These are phyloP conservation scores for Naumovozyma dairenensis DNA, from an alignment of 805 yeast species.

Conservation along the genomic window DNA sequence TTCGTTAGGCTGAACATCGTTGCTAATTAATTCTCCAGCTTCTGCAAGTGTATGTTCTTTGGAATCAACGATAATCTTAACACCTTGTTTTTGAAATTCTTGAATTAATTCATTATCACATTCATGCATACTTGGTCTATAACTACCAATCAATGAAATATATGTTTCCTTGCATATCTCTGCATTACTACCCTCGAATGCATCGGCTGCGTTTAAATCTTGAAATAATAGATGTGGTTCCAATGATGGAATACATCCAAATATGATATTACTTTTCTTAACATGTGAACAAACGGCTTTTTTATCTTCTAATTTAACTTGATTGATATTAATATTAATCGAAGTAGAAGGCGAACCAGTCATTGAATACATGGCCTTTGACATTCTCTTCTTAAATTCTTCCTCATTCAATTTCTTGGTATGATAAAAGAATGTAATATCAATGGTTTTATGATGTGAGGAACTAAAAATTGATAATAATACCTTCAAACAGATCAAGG, in stretches of 20 bases:
- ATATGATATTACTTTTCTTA: slow-evolving; percentile 37
- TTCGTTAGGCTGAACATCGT: slow-evolving; percentile 30
- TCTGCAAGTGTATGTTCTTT: slow-evolving; percentile 44
- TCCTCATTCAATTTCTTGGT: slow-evolving; percentile 34
- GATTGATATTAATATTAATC: slow-evolving; percentile 24
- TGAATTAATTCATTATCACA: slow-evolving; percentile 38
- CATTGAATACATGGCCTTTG: too few species aligned
- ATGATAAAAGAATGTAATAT: slow-evolving; percentile 34
- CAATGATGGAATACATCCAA: slow-evolving; percentile 53
- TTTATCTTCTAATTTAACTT: slow-evolving; percentile 18
- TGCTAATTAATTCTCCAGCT: slow-evolving; percentile 55
- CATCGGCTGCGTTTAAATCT: slow-evolving; percentile 19
- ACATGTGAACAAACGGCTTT: slow-evolving; percentile 21
- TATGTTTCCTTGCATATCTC: slow-evolving; percentile 29
- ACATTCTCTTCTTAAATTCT: slow-evolving; percentile 33
- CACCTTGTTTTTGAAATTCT: slow-evolving; percentile 26
- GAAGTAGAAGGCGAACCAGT: too few species aligned
- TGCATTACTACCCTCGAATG: slow-evolving; percentile 3
- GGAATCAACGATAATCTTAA: slow-evolving; percentile 50
- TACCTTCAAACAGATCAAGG: too few species aligned
- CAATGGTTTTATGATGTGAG: slow-evolving; percentile 12
- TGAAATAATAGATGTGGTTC: slow-evolving; percentile 34
- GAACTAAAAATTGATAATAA: too few species aligned
- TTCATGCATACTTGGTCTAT: slow-evolving; percentile 59
- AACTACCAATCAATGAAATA: slow-evolving; percentile 55